Evolutionary conservation across 148 eudicot genomes (phyloP).

Genomic region (Amaranthus hypochondriacus): DNA sequence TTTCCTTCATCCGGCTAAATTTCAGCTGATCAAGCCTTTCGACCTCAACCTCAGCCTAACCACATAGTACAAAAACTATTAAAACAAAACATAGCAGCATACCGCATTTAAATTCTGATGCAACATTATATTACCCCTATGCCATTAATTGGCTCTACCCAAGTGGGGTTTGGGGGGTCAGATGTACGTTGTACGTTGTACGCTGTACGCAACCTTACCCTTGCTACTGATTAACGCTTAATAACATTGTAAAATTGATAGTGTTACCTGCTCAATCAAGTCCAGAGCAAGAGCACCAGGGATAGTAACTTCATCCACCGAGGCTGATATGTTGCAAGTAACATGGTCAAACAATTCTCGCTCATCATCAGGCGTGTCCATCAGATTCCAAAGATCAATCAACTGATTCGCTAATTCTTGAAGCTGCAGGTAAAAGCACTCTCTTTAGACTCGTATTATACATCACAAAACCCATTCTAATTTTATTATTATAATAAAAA

Average conservation of each 20-base stretch:
- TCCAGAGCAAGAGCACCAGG: slow-evolving; percentile 94
- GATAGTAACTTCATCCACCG: slow-evolving; percentile 74
- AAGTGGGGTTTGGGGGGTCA: too few species aligned
- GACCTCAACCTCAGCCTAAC: slow-evolving; percentile 93
- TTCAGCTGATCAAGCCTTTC: slow-evolving; percentile 93
- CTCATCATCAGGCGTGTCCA: slow-evolving; percentile 83
- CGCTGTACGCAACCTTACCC: too few species aligned
- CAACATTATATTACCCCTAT: too few species aligned
- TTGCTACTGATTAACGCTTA: too few species aligned
- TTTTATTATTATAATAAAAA: too few species aligned
- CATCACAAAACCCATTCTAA: too few species aligned
- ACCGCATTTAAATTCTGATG: neutral
- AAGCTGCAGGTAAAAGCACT: slow-evolving; percentile 49
- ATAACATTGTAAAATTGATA: neutral
- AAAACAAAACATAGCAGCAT: slow-evolving; percentile 6
- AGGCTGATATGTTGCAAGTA: slow-evolving; percentile 81
- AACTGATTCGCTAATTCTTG: slow-evolving; percentile 88
- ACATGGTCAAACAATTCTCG: slow-evolving; percentile 86
- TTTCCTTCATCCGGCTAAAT: slow-evolving; percentile 97
- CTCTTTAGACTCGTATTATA: neutral
- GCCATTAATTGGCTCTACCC: too few species aligned
- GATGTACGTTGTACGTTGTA: too few species aligned
- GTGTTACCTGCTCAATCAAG: slow-evolving; percentile 79
- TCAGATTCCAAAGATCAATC: slow-evolving; percentile 89
- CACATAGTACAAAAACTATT: neutral